Evolutionary conservation across 805 yeast genomes (phyloP), one percentile per base, ranked within the genome.

Genomic region (Wickerhamiella sergipiensis): DNA sequence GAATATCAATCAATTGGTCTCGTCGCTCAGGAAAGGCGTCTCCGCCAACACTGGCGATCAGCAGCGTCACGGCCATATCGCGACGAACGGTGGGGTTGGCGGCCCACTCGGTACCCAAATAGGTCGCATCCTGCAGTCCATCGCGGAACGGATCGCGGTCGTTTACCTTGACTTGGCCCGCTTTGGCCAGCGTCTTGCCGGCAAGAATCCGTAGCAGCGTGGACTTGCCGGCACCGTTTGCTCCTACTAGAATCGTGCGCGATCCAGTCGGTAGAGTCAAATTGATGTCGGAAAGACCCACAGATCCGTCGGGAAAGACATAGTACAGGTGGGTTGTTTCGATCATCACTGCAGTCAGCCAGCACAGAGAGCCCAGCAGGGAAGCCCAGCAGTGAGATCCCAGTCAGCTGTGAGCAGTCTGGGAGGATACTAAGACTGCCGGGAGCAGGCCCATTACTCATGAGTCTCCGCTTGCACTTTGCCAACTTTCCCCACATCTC

Each of bases 91-190:
- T 80, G 18, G 86, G 85, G 67, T 88, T 92, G 50, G 84, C 78
- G 6, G 95, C 95, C 98, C 98, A 92, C 62, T 92, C 98, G 0
- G 97, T 92, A 3, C 98, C 98, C 43, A 92, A 69, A 63, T 90
- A 90, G 0, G 95, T 85, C 24, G 71, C 64, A 13, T 68, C 70
- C 8, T 59, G 58, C 45, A 71, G 62, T 50, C 74, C 71, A 17
- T 75, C 75, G n/a, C 85, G 71, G 68, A 92, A 92, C 1, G 98
- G 98, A 61, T 92, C 95, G 48, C 76, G 71, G 0, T 95, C 95
- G 33, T 86, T 85, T n/a, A 92, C 75, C 22, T 64, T 59, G 29
- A 92, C 77, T 13, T 70, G 65, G 0, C 96, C 97, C 15, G 76
- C 70, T 51, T 80, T 78, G 54, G 94, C 82, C 53, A 92, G 73